These are phyloP conservation scores for Panaeolus cyanescens DNA, from an alignment of 768 basidiomycete species.

Conservation along the genomic window DNA sequence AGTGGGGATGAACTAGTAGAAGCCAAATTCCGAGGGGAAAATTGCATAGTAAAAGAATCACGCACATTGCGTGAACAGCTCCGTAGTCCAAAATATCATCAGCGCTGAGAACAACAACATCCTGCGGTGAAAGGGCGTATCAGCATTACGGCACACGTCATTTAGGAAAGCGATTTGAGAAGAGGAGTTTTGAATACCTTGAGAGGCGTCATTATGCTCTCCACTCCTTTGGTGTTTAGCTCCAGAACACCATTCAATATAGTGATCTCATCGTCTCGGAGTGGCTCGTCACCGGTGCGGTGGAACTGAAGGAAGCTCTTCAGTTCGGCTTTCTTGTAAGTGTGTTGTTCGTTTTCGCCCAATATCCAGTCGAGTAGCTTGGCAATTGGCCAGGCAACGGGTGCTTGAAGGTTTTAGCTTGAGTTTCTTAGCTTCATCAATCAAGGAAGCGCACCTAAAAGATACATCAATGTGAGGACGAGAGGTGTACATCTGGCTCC, in stretches of 20 bases:
- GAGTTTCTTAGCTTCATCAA: neutral
- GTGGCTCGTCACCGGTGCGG: slow-evolving; percentile 72
- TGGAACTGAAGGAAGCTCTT: slow-evolving; percentile 83
- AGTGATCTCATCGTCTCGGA: slow-evolving; percentile 80
- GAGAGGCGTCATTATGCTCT: slow-evolving; percentile 83
- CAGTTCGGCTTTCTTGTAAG: slow-evolving; percentile 83
- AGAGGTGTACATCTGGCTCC: slow-evolving; percentile 80
- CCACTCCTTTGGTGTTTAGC: slow-evolving; percentile 73
- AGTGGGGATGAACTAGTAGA: neutral
- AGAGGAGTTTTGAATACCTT: slow-evolving; percentile 38
- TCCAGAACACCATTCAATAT: slow-evolving; percentile 82
- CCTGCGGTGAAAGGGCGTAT: slow-evolving; percentile 39
- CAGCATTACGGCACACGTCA: neutral
- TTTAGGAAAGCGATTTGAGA: slow-evolving; percentile 25
- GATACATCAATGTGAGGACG: slow-evolving; percentile 73
- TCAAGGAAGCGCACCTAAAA: slow-evolving; percentile 36
- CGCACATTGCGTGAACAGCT: slow-evolving; percentile 74
- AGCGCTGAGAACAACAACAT: slow-evolving; percentile 77
- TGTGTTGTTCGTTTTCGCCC: slow-evolving; percentile 69
- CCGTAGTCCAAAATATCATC: slow-evolving; percentile 81
- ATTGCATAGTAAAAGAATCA: neutral
- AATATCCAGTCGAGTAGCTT: slow-evolving; percentile 82
- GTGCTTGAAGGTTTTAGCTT: slow-evolving; percentile 46
- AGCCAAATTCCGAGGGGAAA: neutral
- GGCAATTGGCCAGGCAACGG: slow-evolving; percentile 81